Evolutionary conservation across 1,284 basidiomycete genomes (phyloP).

Genomic region (Cystobasidiaceae sp.): DNA sequence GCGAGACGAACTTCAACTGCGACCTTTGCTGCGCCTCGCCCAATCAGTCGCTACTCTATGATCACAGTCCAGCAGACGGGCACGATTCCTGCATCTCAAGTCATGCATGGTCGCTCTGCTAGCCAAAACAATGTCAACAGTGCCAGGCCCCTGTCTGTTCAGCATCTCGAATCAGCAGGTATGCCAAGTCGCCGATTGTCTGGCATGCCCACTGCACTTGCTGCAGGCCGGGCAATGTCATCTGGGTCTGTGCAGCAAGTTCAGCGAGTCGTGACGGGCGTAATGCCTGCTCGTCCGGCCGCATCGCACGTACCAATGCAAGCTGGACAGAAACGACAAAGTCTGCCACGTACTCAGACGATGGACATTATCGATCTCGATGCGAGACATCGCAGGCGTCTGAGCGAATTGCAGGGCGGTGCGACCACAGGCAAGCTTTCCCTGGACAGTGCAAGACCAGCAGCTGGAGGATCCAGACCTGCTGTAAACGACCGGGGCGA

Average conservation of each 20-base stretch:
- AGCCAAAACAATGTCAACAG: no score
- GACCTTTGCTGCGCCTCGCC: conserved; percentile 2
- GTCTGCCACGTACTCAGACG: conserved; percentile 17
- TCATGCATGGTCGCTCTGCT: no score
- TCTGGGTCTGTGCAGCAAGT: background rate
- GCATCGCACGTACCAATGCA: background rate
- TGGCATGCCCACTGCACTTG: background rate
- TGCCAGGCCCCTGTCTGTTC: no score
- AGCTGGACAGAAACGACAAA: background rate
- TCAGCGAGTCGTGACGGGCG: conserved; percentile 19
- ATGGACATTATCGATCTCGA: conserved; percentile 27
- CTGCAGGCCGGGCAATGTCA: background rate
- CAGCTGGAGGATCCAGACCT: background rate
- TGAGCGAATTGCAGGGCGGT: conserved; percentile 28
- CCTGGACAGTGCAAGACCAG: no score
- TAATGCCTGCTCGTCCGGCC: conserved; percentile 8
- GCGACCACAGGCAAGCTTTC: no score
- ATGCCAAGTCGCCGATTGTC: no score
- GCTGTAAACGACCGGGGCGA: no score
- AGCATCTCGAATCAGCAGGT: no score
- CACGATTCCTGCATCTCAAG: background rate
- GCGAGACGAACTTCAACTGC: background rate
- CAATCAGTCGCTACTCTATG: conserved; percentile 17
- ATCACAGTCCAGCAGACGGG: background rate
- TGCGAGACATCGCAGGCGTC: conserved; percentile 10